Base-by-base conservation (phyloP, 2,329 filamentous ascomycete genomes). In the Venturia asperata region DNA sequence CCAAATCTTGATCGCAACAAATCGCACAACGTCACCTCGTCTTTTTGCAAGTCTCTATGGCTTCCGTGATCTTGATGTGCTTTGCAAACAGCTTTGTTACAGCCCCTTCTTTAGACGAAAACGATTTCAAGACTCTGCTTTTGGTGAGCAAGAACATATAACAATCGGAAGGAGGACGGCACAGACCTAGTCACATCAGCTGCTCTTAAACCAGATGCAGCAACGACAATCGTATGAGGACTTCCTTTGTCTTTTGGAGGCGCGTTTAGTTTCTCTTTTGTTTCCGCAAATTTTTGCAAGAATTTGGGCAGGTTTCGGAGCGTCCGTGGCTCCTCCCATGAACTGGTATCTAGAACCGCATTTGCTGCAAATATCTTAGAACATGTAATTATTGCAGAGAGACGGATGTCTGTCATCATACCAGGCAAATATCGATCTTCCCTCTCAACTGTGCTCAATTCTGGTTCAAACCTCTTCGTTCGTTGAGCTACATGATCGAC, bases 31-130 rank as follows among this genome's bases (percentile, higher is more conserved):
- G 75, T 55, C 73, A 82, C 80, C 81, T 82, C 63, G 80, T 80
- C 68, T 81, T 83, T 71, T 89, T 83, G 52, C 96, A 85, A 73
- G 89, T 90, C 66, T 88, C 82, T 63, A 92, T 85, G 42, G 92
- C 90, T 71, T 97, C 93, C 64, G 90, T 85, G 13, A 99, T 77
- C 78, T 99, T 99, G 80, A 99, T 96, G 75, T 99, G 94, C 76
- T 99, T 99, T 41, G 94, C 93, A 76, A 99, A 99, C 73, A 99
- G 80, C 76, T 99, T 99, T 1, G 90, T 89, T 1, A 99, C 87
- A 58, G 85, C 83, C 62, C 83, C 86, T 10, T 91, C 86, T 74
- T 94, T 91, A 63, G 83, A 87, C 73, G 92, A 90, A 70, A 94
- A 93, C 69, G 87, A 86, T 61, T 91, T 85, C 68, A 96, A 79